These are phyloP conservation scores for Eucalyptus melliodora DNA, from an alignment of 345 rosid genomes.

Conservation along the genomic window DNA sequence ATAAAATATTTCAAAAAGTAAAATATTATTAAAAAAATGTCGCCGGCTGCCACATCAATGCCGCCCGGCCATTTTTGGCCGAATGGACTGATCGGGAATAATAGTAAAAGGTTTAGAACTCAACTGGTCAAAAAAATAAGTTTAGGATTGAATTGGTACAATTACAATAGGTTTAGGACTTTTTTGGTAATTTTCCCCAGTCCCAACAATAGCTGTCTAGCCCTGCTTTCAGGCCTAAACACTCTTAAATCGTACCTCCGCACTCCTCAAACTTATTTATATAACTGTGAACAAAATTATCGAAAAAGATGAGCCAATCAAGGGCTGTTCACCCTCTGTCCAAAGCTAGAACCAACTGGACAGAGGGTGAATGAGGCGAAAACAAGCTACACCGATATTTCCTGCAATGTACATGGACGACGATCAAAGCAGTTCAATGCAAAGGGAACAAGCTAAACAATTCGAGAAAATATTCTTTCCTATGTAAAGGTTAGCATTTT, in stretches of 20 bases:
- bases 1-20: too few species aligned
- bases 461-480: not conserved
- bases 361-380: not conserved
- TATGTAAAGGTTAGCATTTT: too few species aligned
- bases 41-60: too few species aligned
- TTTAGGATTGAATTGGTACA: too few species aligned
- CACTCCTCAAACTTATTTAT: not conserved
- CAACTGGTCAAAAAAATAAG: too few species aligned
- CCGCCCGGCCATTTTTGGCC: too few species aligned
- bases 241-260: accelerated
- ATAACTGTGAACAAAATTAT: not conserved
- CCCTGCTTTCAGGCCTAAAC: not conserved
- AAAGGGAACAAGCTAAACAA: not conserved
- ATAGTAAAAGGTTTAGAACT: too few species aligned
- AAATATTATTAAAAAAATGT: too few species aligned
- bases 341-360: not conserved
- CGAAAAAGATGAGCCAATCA: not conserved
- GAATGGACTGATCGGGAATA: too few species aligned
- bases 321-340: not conserved
- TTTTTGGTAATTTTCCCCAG: too few species aligned
- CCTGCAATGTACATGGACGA: not conserved
- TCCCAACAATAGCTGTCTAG: not conserved
- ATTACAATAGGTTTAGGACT: too few species aligned
- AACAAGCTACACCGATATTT: not conserved
- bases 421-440: accelerated